Conservation (phyloP, 1,284 basidiomycete species). For the Ustilago nuda region DNA sequence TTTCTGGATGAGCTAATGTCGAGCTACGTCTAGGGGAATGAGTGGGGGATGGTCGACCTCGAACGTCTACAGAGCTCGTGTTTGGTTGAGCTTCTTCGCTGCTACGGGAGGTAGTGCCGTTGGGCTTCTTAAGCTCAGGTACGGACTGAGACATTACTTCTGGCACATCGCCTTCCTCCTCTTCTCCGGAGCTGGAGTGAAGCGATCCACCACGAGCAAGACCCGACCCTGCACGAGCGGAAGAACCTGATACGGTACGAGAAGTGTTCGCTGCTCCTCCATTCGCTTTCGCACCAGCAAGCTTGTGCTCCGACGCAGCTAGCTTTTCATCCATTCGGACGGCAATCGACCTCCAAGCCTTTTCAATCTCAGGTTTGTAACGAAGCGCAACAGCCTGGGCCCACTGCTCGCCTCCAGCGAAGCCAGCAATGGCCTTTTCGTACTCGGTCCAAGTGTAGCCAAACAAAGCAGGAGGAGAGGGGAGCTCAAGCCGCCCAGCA, state of each 20-base stretch:
- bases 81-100: constrained; percentile 12
- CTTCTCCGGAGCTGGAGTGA: constrained; percentile 27
- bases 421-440: constrained; percentile 63
- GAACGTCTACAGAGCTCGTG: constrained; percentile 5
- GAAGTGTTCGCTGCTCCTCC: constrained; percentile 12
- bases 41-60: constrained; percentile 22
- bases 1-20: constrained; percentile 26
- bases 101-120: background rate
- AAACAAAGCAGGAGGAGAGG: constrained; percentile 61
- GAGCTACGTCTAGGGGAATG: constrained; percentile 36
- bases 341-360: constrained; percentile 33
- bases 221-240: constrained; percentile 19
- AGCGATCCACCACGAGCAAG: constrained; percentile 33
- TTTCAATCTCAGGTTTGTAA: constrained; percentile 57
- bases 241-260: constrained; percentile 33
- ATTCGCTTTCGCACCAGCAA: constrained; percentile 8
- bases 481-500: constrained; percentile 43
- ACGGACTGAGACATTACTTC: constrained; percentile 62
- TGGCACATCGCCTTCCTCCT: constrained; percentile 25
- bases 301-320: constrained; percentile 22
- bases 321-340: constrained; percentile 30
- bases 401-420: constrained; percentile 60
- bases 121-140: constrained; percentile 53
- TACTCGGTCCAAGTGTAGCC: constrained; percentile 64
- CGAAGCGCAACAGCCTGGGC: constrained; percentile 55